These are phyloP conservation scores for Leccinum sublutescens DNA, from an alignment of 768 basidiomycete genomes.

Conservation along the genomic window DNA sequence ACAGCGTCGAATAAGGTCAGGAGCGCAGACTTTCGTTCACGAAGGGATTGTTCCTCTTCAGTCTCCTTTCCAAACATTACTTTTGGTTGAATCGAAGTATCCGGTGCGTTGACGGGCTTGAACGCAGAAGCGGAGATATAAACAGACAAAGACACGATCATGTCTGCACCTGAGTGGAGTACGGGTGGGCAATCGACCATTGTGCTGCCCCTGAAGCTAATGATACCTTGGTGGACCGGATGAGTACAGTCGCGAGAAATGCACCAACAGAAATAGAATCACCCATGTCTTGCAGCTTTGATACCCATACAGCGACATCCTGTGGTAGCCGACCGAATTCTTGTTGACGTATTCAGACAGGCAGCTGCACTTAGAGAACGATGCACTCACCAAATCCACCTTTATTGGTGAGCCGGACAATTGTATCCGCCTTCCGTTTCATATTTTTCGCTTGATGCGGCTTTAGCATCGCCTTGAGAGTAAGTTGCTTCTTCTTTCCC, in stretches of 20 bases:
- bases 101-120: slow-evolving; percentile 40
- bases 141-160: slow-evolving; percentile 74
- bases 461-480: slow-evolving; percentile 66
- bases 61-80: slow-evolving; percentile 73
- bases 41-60: slow-evolving; percentile 68
- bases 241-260: slow-evolving; percentile 4
- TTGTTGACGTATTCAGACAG: slow-evolving; percentile 25
- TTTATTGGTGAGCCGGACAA: slow-evolving; percentile 64
- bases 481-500: slow-evolving; percentile 59
- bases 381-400: slow-evolving; percentile 59
- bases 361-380: not conserved
- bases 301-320: slow-evolving; percentile 69
- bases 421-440: slow-evolving; percentile 57
- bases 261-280: not conserved
- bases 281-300: slow-evolving; percentile 73
- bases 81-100: slow-evolving; percentile 27
- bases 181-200: slow-evolving; percentile 76
- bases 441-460: slow-evolving; percentile 43
- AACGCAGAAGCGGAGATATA: slow-evolving; percentile 73
- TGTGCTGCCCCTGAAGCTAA: slow-evolving; percentile 64
- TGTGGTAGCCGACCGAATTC: slow-evolving; percentile 79
- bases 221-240: slow-evolving; percentile 43
- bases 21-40: slow-evolving; percentile 77
- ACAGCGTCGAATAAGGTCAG: slow-evolving; percentile 71
- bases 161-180: slow-evolving; percentile 70